phyloP scores from a whole-genome alignment of 1,284 basidiomycete species.

The Apiotrichum laibachii region DNA sequence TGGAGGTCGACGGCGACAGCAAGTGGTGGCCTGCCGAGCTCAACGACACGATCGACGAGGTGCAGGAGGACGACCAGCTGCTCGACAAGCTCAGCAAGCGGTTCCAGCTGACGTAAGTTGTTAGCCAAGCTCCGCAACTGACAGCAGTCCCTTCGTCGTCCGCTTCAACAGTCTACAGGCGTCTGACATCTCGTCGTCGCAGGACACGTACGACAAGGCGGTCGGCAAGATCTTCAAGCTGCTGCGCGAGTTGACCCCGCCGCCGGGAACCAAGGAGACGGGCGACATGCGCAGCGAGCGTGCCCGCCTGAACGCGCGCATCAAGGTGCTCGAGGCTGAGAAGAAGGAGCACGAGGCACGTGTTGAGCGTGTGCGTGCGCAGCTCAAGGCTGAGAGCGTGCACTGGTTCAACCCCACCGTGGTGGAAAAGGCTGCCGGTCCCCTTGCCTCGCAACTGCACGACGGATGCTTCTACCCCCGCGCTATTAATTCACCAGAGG shows the following conservation, averaged over 20 bases:
- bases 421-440: slow-evolving; percentile 21
- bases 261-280: slow-evolving; percentile 23
- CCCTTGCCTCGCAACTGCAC: slow-evolving; percentile 31
- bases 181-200: slow-evolving; percentile 74
- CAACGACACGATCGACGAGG: slow-evolving; percentile 34
- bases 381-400: slow-evolving; percentile 79
- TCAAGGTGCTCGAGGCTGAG: slow-evolving; percentile 37
- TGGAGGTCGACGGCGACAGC: slow-evolving; percentile 17
- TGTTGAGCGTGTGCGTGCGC: slow-evolving; percentile 57
- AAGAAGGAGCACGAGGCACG: slow-evolving; percentile 35
- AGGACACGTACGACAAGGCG: slow-evolving; percentile 51
- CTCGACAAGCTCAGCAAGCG: slow-evolving; percentile 30
- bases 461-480: slow-evolving; percentile 93
- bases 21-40: slow-evolving; percentile 38
- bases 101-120: slow-evolving; percentile 24
- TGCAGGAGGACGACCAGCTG: slow-evolving; percentile 31
- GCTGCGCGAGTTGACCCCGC: slow-evolving; percentile 38
- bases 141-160: slow-evolving; percentile 67
- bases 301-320: slow-evolving; percentile 28
- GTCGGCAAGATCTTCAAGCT: slow-evolving; percentile 47
- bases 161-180: slow-evolving; percentile 93
- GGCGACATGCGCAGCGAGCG: slow-evolving; percentile 22
- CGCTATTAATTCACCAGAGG: slow-evolving; percentile 87
- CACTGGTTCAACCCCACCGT: slow-evolving; percentile 75
- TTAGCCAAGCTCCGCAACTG: background rate